Evolutionary conservation across 83 land plant genomes (phyloP), one percentile per base, ranked within the genome.

Genomic region (Diphasiastrum complanatum): DNA sequence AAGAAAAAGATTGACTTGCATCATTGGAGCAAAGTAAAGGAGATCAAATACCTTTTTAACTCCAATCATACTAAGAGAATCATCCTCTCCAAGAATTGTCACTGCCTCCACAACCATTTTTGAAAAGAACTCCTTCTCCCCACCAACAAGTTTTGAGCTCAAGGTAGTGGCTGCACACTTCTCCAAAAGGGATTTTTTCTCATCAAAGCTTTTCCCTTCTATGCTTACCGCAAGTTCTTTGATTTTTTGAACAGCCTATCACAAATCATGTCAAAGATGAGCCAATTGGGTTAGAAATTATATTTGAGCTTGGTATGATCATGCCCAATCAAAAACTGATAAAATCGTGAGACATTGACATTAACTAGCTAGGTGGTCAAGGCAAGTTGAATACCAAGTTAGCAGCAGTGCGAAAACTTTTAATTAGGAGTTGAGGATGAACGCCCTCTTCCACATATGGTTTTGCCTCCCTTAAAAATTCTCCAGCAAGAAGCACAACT

Each of bases 101-200:
- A 93, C 98, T 54, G 98, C 84, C 65, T 89, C 98, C 6, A 93
- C 98, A 60, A 93, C 98, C 96, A 93, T 93, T 32, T 83, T 71
- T 25, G 96, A 91, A 77, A 93, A 93, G 63, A 89, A 93, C 47
- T 93, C 96, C 69, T 93, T 93, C 67, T 93, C 98, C 24, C 98
- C 98, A 47, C 96, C 98, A 63, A 92, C 93, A 2, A 92, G 85
- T 69, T 92, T 92, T 30, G 98, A 92, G n/a, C 85, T 81, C 11
- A 92, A 75, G 20, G 98, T 88, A 1, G 98, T 92, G 2, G 90
- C 87, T 48, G 98, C 98, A 75, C 98, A 92, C 73, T 88, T 92
- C 58, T 83, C 91, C 31, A 92, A 58, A 5, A 92, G 61, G 50
- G 57, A 45, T 68, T 85, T 85, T 79, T 92, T 92, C 70, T 92